Evolutionary conservation across 768 basidiomycete genomes (phyloP).

Genomic region (Naganishia vaughanmartiniae): DNA sequence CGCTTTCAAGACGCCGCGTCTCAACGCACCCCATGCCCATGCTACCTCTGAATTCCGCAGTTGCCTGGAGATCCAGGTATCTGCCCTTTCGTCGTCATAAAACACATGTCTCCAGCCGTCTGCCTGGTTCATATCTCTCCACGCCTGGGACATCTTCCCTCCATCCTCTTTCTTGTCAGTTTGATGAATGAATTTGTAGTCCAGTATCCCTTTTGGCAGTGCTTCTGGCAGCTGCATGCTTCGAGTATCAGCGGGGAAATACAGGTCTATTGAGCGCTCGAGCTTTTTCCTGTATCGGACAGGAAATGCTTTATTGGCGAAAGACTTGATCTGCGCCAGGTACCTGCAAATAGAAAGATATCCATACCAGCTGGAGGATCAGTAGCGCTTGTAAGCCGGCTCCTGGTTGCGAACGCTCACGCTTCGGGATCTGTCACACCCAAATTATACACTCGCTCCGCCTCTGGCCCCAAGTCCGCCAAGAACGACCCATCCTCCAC

Average conservation of each 20-base stretch:
- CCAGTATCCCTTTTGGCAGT: constrained; percentile 32
- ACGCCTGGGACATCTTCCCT: constrained; percentile 31
- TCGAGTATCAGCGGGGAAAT: neutral
- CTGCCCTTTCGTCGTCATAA: constrained; percentile 38
- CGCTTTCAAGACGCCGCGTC: constrained; percentile 43
- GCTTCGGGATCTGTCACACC: neutral
- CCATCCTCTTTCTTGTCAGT: constrained; percentile 38
- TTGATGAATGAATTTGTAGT: constrained; percentile 42
- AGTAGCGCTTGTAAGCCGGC: neutral
- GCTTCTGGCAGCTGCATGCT: neutral
- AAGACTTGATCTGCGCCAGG: constrained; percentile 1
- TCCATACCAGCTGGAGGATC: too few relatives aligned
- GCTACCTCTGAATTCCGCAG: constrained; percentile 32
- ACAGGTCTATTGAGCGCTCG: neutral
- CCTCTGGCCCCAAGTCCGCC: constrained; percentile 20
- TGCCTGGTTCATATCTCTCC: constrained; percentile 36
- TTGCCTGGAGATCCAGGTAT: constrained; percentile 33
- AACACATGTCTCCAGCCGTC: constrained; percentile 43
- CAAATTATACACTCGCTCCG: constrained; percentile 21
- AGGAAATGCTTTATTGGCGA: neutral
- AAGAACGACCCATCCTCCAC: constrained; percentile 9
- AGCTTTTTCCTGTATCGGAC: constrained; percentile 13
- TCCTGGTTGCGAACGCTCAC: neutral
- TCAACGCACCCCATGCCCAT: constrained; percentile 44
- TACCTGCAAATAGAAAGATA: neutral